Evolutionary conservation across 2,329 filamentous ascomycete genomes (phyloP).

Genomic region (Paradendryphiella salina): DNA sequence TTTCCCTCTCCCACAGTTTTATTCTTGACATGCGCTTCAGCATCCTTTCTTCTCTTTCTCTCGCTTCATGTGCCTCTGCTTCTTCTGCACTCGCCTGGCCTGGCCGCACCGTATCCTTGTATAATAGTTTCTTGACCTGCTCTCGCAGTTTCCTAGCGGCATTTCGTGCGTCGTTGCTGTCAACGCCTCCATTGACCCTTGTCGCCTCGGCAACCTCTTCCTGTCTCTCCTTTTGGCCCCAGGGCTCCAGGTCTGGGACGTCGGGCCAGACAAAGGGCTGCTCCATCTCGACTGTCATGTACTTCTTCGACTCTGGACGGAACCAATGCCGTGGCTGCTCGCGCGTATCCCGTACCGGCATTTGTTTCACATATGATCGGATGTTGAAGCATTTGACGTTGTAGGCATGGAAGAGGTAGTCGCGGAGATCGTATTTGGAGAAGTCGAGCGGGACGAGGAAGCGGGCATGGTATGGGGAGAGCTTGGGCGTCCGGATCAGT

Average conservation of each 20-base stretch:
- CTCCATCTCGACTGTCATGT: slow-evolving; percentile 90
- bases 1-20: slow-evolving; percentile 36
- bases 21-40: slow-evolving; percentile 48
- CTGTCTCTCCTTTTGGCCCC: slow-evolving; percentile 51
- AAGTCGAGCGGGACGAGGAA: slow-evolving; percentile 90
- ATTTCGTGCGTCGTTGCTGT: slow-evolving; percentile 18
- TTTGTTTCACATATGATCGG: slow-evolving; percentile 77
- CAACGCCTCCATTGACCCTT: slow-evolving; percentile 10
- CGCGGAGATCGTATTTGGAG: slow-evolving; percentile 94
- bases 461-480: slow-evolving; percentile 78
- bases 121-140: slow-evolving; percentile 33
- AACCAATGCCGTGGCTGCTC: slow-evolving; percentile 61
- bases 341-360: slow-evolving; percentile 61
- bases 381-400: slow-evolving; percentile 68
- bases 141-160: slow-evolving; percentile 27
- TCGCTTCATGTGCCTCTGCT: slow-evolving; percentile 3
- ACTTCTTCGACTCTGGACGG: slow-evolving; percentile 76
- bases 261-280: slow-evolving; percentile 88
- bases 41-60: slow-evolving; percentile 23
- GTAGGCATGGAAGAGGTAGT: slow-evolving; percentile 91
- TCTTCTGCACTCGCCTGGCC: slow-evolving; percentile 11
- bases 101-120: slow-evolving; percentile 17
- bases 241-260: slow-evolving; percentile 57
- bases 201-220: slow-evolving; percentile 35
- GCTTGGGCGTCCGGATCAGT: slow-evolving; percentile 71